phyloP scores from a whole-genome alignment of 192 early-diverging fungal species.

The Entophlyctis helioformis region DNA sequence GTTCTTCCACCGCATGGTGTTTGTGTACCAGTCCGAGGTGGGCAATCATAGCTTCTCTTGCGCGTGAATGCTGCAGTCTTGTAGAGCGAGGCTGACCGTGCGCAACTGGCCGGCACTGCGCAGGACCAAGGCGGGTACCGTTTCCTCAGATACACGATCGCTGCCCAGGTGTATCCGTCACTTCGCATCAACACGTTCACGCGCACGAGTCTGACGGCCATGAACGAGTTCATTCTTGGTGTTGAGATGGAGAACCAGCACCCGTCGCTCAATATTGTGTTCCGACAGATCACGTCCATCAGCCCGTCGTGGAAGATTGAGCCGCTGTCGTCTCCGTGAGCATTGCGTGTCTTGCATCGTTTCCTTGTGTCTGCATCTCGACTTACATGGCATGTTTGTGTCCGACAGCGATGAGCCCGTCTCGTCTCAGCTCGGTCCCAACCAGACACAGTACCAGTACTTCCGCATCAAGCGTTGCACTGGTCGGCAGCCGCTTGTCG shows the following conservation, averaged over 20 bases:
- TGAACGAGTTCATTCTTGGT: conserved; percentile 82
- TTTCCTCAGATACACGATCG: conserved; percentile 46
- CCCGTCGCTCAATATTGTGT: conserved; percentile 37
- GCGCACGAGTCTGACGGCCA: conserved; percentile 56
- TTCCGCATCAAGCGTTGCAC: conserved; percentile 19
- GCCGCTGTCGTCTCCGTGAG: too few species aligned
- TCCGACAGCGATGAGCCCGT: too few species aligned
- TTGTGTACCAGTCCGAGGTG: conserved; percentile 71
- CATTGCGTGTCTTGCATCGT: too few species aligned
- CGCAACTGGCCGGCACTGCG: too few species aligned
- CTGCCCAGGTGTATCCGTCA: conserved; percentile 65
- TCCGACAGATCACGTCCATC: conserved; percentile 56
- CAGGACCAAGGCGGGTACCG: conserved; percentile 51
- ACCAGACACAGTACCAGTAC: too few species aligned
- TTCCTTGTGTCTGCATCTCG: too few species aligned
- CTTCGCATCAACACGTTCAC: conserved; percentile 92
- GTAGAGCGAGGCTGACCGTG: too few species aligned
- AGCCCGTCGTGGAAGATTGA: conserved; percentile 62
- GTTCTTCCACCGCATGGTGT: conserved; percentile 65
- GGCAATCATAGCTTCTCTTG: conserved; percentile 1
- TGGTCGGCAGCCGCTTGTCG: not conserved
- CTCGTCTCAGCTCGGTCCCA: too few species aligned
- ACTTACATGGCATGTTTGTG: too few species aligned
- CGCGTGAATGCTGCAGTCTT: too few species aligned
- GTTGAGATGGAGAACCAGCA: conserved; percentile 71